Evolutionary conservation across 2,329 filamentous ascomycete genomes (phyloP).

Genomic region (Apiospora saccharicola): DNA sequence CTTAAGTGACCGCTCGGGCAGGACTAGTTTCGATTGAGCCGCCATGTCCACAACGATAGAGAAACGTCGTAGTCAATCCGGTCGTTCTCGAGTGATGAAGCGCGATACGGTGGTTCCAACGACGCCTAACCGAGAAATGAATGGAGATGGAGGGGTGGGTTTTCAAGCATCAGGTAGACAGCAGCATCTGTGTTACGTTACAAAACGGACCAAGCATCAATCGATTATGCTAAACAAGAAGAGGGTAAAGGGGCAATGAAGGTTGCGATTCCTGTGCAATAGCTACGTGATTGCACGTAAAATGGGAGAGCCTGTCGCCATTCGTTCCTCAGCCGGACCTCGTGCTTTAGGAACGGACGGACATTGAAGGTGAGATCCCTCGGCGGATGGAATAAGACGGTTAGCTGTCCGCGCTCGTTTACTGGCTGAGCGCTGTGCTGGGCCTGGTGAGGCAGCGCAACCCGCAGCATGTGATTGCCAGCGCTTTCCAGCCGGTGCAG

Average conservation of each 20-base stretch:
- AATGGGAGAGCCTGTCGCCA: slow-evolving; percentile 1
- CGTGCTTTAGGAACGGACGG: not conserved
- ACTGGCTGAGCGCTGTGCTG: slow-evolving; percentile 15
- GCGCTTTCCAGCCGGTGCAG: slow-evolving; percentile 21
- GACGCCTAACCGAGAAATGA: slow-evolving; percentile 2
- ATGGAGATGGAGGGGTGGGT: not conserved
- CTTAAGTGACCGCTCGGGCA: slow-evolving; percentile 70
- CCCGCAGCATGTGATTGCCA: slow-evolving; percentile 29
- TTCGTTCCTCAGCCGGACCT: slow-evolving; percentile 8
- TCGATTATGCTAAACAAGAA: not conserved
- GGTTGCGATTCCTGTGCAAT: slow-evolving; percentile 8
- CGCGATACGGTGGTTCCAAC: not conserved
- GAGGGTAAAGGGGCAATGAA: not conserved
- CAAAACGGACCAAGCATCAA: not conserved
- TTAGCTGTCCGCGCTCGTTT: not conserved
- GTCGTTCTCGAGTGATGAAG: slow-evolving; percentile 1
- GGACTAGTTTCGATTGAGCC: slow-evolving; percentile 74
- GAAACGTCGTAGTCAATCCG: not conserved
- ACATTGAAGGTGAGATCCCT: slow-evolving; percentile 17
- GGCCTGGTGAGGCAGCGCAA: slow-evolving; percentile 22
- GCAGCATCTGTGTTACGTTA: not conserved
- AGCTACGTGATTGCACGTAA: slow-evolving; percentile 11
- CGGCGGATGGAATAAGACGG: slow-evolving; percentile 12
- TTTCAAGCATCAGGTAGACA: slow-evolving; percentile 5
- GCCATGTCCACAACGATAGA: slow-evolving; percentile 62